Conservation (phyloP, 805 yeast genomes). For the Zygosaccharomyces siamensis region DNA sequence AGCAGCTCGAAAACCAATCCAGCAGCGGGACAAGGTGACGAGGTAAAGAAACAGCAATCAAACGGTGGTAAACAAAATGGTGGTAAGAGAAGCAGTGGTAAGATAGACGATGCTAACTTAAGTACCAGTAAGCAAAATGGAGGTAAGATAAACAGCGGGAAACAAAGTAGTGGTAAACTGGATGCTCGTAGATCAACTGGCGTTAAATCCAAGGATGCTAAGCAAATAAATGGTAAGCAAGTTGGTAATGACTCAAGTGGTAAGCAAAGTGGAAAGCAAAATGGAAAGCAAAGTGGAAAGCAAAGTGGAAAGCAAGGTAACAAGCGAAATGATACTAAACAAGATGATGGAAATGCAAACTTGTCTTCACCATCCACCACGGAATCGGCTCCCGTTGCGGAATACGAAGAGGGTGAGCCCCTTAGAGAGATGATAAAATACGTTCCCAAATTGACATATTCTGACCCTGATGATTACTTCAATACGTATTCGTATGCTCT, state of each 20-base stretch:
- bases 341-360: neutral
- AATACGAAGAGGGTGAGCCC: slow-evolving; percentile 34
- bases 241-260: neutral
- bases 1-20: neutral
- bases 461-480: slow-evolving; percentile 48
- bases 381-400: slow-evolving; percentile 4
- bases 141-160: too few relatives aligned
- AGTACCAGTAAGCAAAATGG: too few relatives aligned
- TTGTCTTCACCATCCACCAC: neutral
- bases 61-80: neutral
- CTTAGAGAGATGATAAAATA: slow-evolving; percentile 34
- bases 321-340: neutral
- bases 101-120: too few relatives aligned
- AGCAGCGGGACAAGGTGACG: neutral
- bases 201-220: too few relatives aligned
- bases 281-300: neutral
- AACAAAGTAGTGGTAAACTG: too few relatives aligned
- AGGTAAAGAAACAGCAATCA: neutral
- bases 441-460: slow-evolving; percentile 44
- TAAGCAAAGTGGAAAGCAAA: neutral
- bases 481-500: slow-evolving; percentile 56
- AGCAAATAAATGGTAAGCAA: too few relatives aligned
- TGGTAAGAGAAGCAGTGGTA: too few relatives aligned
- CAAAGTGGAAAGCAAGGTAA: neutral
- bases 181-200: too few relatives aligned